These are phyloP conservation scores for Zalaria obscura DNA, from an alignment of 2,329 filamentous ascomycete species.

Conservation along the genomic window DNA sequence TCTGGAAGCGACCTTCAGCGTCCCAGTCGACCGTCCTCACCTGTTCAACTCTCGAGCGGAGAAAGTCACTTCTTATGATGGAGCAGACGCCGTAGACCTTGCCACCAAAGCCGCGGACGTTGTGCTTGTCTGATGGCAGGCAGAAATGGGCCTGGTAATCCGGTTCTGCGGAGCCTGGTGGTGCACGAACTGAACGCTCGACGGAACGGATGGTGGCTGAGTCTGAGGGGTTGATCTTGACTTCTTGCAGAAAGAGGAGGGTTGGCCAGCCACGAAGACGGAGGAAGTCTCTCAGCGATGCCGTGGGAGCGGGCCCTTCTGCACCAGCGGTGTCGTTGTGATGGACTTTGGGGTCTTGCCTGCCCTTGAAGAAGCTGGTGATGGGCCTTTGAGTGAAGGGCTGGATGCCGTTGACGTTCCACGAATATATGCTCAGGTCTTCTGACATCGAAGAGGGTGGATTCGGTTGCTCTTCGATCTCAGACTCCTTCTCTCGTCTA, in stretches of 20 bases:
- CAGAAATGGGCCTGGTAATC: conserved; percentile 30
- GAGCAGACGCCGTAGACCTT: conserved; percentile 39
- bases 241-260: conserved; percentile 34
- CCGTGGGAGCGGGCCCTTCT: conserved; percentile 2
- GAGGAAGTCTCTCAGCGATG: conserved; percentile 28
- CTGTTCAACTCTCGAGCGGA: conserved; percentile 11
- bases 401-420: conserved; percentile 35
- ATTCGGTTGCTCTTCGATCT: background rate
- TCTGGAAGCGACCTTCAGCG: conserved; percentile 35
- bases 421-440: conserved; percentile 27
- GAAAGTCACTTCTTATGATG: conserved; percentile 32
- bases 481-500: conserved; percentile 1
- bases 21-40: conserved; percentile 36
- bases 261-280: conserved; percentile 29
- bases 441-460: background rate
- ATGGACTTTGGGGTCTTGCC: conserved; percentile 4
- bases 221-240: conserved; percentile 31
- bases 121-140: conserved; percentile 34
- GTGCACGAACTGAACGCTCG: conserved; percentile 20
- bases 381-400: conserved; percentile 28
- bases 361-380: conserved; percentile 22
- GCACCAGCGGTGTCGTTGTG: background rate
- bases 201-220: conserved; percentile 24
- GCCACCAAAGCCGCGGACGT: conserved; percentile 35
- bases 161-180: conserved; percentile 13